phyloP scores from a whole-genome alignment of 2,329 filamentous ascomycete species.

The Colletotrichum brevisporum region DNA sequence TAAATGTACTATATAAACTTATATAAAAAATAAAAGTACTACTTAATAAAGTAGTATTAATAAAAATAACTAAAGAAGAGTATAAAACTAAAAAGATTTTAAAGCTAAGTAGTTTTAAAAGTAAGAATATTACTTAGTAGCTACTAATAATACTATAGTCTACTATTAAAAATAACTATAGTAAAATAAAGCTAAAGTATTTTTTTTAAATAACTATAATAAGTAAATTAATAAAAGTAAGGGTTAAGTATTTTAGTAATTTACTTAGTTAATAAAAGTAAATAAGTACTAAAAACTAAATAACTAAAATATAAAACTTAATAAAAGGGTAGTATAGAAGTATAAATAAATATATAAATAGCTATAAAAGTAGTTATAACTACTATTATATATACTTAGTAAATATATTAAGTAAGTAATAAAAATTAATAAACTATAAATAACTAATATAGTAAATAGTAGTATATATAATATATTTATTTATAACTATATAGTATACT shows the following conservation, averaged over 20 bases:
- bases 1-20: not conserved
- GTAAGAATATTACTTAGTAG: not conserved
- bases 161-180: slow-evolving; percentile 20
- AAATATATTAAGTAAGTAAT: slow-evolving; percentile 17
- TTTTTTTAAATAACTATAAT: slow-evolving; percentile 31
- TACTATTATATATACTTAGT: slow-evolving; percentile 31
- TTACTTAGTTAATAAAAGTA: not conserved
- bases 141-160: not conserved
- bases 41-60: slow-evolving; percentile 23
- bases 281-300: not conserved
- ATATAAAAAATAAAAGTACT: slow-evolving; percentile 7
- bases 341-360: slow-evolving; percentile 25
- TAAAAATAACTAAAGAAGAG: not conserved
- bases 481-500: not conserved
- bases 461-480: slow-evolving; percentile 30
- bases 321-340: not conserved
- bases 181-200: slow-evolving; percentile 17
- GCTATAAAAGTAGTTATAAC: slow-evolving; percentile 32
- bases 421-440: slow-evolving; percentile 27
- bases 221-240: slow-evolving; percentile 4
- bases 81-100: no score
- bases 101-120: not conserved
- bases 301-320: not conserved
- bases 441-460: slow-evolving; percentile 35
- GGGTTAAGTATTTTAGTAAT: slow-evolving; percentile 1